phyloP scores from a whole-genome alignment of 1,284 basidiomycete genomes.

The Ganoderma lingzhi region DNA sequence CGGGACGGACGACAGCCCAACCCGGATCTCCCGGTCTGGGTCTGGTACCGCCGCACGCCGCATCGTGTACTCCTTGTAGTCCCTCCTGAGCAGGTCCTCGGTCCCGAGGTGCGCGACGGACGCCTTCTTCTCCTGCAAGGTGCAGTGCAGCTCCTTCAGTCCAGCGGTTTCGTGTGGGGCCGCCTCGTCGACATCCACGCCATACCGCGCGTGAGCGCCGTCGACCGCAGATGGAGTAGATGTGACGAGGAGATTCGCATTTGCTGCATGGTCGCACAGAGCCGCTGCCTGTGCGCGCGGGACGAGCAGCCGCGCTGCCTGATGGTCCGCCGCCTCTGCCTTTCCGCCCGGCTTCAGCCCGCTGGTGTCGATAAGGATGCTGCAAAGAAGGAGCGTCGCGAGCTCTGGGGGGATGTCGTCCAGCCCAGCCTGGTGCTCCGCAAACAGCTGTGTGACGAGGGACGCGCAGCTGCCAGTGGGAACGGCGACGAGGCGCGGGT shows the following conservation, averaged over 20 bases:
- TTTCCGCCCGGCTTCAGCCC: conserved; percentile 83
- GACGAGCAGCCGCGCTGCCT: conserved; percentile 48
- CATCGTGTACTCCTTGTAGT: conserved; percentile 90
- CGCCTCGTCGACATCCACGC: neutral
- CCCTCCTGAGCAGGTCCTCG: conserved; percentile 84
- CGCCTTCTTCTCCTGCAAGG: conserved; percentile 69
- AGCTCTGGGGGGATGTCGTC: conserved; percentile 62
- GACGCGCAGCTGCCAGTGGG: conserved; percentile 85
- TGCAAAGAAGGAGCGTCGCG: conserved; percentile 80
- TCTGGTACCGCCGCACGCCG: conserved; percentile 49
- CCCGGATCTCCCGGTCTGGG: conserved; percentile 47
- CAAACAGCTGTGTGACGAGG: conserved; percentile 69
- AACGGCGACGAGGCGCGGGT: conserved; percentile 68
- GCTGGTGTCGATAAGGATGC: conserved; percentile 86
- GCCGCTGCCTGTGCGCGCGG: conserved; percentile 13
- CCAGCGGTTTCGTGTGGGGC: conserved; percentile 44
- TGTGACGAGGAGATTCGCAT: neutral
- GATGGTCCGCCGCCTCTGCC: conserved; percentile 61
- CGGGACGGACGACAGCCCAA: conserved; percentile 86
- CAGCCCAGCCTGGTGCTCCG: conserved; percentile 38
- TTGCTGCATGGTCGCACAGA: neutral
- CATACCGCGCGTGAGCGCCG: neutral
- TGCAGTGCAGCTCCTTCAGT: conserved; percentile 57
- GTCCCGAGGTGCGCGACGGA: conserved; percentile 76
- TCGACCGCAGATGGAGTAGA: neutral